phyloP scores from a whole-genome alignment of 148 eudicot genomes.

The Selenicereus undatus region DNA sequence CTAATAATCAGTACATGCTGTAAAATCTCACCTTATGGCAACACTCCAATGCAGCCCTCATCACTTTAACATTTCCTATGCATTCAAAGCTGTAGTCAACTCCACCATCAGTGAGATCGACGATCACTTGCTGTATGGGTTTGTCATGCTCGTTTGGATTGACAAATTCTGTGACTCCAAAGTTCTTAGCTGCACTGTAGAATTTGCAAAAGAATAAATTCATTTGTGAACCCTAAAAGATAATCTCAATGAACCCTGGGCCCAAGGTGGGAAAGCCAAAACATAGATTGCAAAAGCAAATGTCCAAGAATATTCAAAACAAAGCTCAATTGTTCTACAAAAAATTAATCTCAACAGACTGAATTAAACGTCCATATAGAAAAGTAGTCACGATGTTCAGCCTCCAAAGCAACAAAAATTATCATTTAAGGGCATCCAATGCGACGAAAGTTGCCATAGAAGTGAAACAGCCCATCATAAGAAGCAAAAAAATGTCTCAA shows the following conservation, averaged over 20 bases:
- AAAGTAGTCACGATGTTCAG: background rate
- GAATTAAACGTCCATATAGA: too few species aligned
- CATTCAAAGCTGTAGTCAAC: slow-evolving; percentile 99
- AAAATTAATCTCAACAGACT: background rate
- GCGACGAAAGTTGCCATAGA: background rate
- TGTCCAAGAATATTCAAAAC: background rate
- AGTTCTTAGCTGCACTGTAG: slow-evolving; percentile 72
- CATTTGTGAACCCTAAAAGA: background rate
- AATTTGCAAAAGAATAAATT: slow-evolving; percentile 4
- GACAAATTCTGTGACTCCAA: slow-evolving; percentile 91
- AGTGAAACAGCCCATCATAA: background rate
- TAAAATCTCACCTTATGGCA: slow-evolving; percentile 75
- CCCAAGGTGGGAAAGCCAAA: background rate
- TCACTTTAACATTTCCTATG: slow-evolving; percentile 87
- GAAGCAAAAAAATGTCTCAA: background rate
- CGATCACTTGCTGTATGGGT: slow-evolving; percentile 92
- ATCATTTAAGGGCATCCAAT: background rate
- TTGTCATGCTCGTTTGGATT: slow-evolving; percentile 92
- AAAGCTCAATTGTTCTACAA: background rate
- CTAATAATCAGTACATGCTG: background rate
- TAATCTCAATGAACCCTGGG: background rate
- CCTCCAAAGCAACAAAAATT: background rate
- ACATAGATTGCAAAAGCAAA: background rate
- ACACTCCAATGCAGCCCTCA: slow-evolving; percentile 98
- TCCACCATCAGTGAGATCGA: slow-evolving; percentile 97